Evolutionary conservation across 2,329 filamentous ascomycete genomes (phyloP).

Genomic region (Colletotrichum tabaci): DNA sequence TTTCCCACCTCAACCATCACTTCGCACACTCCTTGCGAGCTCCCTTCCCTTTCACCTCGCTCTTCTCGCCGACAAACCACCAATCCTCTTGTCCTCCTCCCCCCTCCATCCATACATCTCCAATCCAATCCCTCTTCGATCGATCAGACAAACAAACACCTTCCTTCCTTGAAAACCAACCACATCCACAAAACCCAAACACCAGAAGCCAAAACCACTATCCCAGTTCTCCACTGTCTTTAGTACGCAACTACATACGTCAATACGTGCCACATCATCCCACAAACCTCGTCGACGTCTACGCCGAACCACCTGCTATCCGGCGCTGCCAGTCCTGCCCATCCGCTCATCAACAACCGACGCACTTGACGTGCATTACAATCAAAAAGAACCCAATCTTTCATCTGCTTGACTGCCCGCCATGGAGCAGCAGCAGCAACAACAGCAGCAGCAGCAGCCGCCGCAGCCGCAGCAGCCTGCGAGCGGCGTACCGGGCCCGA

Average conservation of each 20-base stretch:
- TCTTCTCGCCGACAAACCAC: constrained; percentile 38
- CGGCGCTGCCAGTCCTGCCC: constrained; percentile 24
- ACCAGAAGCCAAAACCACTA: constrained; percentile 39
- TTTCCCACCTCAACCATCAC: constrained; percentile 42
- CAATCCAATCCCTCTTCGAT: constrained; percentile 39
- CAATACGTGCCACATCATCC: constrained; percentile 43
- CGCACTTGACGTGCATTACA: constrained; percentile 63
- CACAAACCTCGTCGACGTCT: constrained; percentile 37
- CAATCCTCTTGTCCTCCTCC: constrained; percentile 26
- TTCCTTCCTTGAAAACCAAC: constrained; percentile 41
- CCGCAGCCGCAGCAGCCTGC: constrained; percentile 63
- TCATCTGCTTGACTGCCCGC: constrained; percentile 56
- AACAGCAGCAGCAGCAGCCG: constrained; percentile 63
- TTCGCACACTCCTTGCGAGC: constrained; percentile 45
- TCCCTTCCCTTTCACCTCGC: constrained; percentile 41
- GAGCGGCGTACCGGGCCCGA: constrained; percentile 77
- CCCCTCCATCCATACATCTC: constrained; percentile 18
- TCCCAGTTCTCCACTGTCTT: constrained; percentile 44
- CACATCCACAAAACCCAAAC: constrained; percentile 36
- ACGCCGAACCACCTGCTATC: constrained; percentile 39
- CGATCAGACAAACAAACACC: constrained; percentile 36
- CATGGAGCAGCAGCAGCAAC: constrained; percentile 69
- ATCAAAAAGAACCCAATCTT: constrained; percentile 32
- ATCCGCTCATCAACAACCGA: constrained; percentile 23
- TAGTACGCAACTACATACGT: constrained; percentile 42